Base-by-base conservation (phyloP, 805 yeast species). In the Ascoidea tarda region DNA sequence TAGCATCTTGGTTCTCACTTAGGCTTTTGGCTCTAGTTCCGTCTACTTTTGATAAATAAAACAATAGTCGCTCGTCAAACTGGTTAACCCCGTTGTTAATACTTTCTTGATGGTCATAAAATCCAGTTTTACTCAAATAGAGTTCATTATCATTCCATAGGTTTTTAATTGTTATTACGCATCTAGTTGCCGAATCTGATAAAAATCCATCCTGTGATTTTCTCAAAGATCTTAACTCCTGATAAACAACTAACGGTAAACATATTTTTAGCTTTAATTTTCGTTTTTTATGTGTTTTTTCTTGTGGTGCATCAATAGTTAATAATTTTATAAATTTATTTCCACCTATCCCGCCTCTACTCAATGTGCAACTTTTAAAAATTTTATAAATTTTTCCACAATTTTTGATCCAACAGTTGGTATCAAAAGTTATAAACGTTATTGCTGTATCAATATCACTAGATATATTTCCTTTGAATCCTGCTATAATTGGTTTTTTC, bases 351-450 rank as follows among this genome's bases (percentile, higher is more conserved):
- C 28, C 28, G 14, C 44, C 14, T 38, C 14, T 14, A 45, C 54
- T 78, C 55, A 85, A 72, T 2, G 83, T 75, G 12, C 72, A 74
- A 57, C 77, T 76, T 38, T 82, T 72, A 10, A 83, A 75, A 59
- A 87, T 78, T 62, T 85, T 85, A 67, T 74, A 85, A 21, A 85
- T 71, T 55, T 83, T 74, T 1, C 91, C 95, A 63, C 89, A 84
- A 60, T 84, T 90, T 59, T 84, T 82, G 57, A 85, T 68, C 90
- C 91, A 85, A 53, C 84, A 78, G 57, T 86, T 84, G 1, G 93
- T 84, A 65, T 85, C 95, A 53, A 85, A 69, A 0, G 87, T 77
- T 52, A 84, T 72, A 59, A 72, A 73, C 0, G 87, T 80, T 28
- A 77, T 61, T 16, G 73, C 63, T 10, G 77, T 73, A 62, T 81